A percentile compares a stretch with the other conserved stretches of the same genome.
Evolutionary conservation across 768 basidiomycete genomes (phyloP).

Genomic region (Paxillus rubicundulus): DNA sequence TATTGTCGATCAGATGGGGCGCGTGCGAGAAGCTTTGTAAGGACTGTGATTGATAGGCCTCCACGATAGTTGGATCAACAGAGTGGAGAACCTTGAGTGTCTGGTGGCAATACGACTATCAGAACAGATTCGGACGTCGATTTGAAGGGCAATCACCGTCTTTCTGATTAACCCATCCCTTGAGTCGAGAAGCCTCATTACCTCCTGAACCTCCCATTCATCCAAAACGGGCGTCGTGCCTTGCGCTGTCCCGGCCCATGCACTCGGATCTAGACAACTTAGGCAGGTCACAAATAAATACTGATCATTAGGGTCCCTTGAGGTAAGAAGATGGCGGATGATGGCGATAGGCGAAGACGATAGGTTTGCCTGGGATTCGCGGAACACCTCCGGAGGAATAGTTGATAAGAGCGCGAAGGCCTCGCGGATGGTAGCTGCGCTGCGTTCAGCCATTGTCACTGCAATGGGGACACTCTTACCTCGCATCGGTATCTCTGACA

Average conservation of each 20-base stretch:
- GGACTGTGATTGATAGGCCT: conserved; percentile 49
- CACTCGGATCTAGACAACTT: conserved; percentile 48
- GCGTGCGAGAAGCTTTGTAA: conserved; percentile 37
- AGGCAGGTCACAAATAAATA: conserved; percentile 69
- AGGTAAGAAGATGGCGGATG: conserved; percentile 59
- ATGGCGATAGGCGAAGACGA: conserved; percentile 35
- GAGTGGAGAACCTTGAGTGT: conserved; percentile 55
- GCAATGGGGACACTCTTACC: conserved; percentile 17
- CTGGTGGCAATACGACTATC: conserved; percentile 35
- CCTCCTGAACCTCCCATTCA: conserved; percentile 67
- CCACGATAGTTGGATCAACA: conserved; percentile 59
- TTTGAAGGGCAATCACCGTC: conserved; percentile 43
- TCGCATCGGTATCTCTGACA: conserved; percentile 21
- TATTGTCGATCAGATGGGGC: conserved; percentile 35
- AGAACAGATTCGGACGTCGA: neutral
- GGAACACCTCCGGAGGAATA: conserved; percentile 20
- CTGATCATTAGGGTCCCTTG: conserved; percentile 55
- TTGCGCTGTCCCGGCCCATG: conserved; percentile 67
- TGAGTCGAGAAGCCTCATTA: conserved; percentile 67
- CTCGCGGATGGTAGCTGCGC: conserved; percentile 31
- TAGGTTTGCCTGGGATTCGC: conserved; percentile 8
- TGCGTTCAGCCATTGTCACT: conserved; percentile 14
- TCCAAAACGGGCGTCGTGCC: conserved; percentile 55
- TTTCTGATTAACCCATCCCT: conserved; percentile 55
- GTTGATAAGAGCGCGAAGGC: conserved; percentile 33